Base-by-base conservation (phyloP, 176 grass and related monocot species). In the Calamus simplicifolius region DNA sequence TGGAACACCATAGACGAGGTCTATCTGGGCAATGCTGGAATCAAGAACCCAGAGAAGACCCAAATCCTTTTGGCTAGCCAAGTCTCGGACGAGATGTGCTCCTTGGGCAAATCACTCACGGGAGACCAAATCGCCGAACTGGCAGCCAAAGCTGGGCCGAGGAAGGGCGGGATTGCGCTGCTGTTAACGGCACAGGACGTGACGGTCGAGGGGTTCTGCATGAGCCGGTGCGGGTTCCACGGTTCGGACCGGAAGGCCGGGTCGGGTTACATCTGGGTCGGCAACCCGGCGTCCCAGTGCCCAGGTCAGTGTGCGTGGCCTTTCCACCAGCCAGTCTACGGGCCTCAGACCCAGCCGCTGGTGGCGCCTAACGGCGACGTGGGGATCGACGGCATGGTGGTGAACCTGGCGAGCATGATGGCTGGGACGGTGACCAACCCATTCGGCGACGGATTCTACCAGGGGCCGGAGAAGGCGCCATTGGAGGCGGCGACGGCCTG, bases 401-500 rank as follows among this genome's bases (percentile, higher is more conserved):
- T 82, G 50, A 89, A 82, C 61, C 73, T 89, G 27, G 86, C 86
- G 5, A 81, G 65, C 62, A 77, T 89, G 62, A 49, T 89, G 27
- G 81, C 81, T 10, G 81, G 86, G 50, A 60, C 78, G 19, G 78
- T 85, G 18, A 85, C 86, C 65, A 85, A 89, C 38, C 86, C 86
- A 1, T 90, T 75, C 52, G 86, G 86, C 15, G 71, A 90, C 29
- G 86, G 86, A 25, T 90, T 81, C 72, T 90, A 71, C 78, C 78
- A 90, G 61, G 86, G 86, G 13, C 81, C 82, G 5, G 71, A 80
- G 26, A 81, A 70, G 14, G 81, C 75, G 27, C 78, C 81, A 26
- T 65, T 90, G 27, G 86, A 90, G 75, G 86, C 78, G 0, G 81
- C 77, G 14, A 90, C 86, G 29, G 81, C 81, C 5, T 90, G 86